phyloP scores from a whole-genome alignment of 345 rosid genomes.

The Hibiscus trionum region DNA sequence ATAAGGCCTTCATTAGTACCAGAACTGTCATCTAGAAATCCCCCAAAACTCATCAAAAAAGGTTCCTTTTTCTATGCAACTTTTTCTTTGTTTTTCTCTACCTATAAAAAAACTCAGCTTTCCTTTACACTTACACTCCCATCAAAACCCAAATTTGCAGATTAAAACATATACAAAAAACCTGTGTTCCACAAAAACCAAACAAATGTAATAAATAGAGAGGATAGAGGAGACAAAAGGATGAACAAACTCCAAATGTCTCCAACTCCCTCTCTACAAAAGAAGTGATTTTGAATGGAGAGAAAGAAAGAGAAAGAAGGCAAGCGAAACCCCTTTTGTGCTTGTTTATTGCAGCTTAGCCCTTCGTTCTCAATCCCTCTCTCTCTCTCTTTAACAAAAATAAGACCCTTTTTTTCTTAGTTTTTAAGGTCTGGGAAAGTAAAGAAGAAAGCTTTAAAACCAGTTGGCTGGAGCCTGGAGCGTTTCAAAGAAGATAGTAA shows the following conservation, averaged over 20 bases:
- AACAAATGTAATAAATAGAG: conserved; percentile 23
- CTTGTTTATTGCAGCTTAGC: conserved; percentile 23
- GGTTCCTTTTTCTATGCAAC: background rate
- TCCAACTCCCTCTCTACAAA: conserved; percentile 50
- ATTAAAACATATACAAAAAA: background rate
- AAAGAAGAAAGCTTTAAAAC: conserved; percentile 14
- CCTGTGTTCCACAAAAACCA: background rate
- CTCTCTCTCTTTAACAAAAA: conserved; percentile 16
- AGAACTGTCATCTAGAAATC: conserved; percentile 46
- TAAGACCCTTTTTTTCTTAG: background rate
- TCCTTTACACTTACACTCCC: background rate
- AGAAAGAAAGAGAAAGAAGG: conserved; percentile 51
- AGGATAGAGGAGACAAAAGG: conserved; percentile 68
- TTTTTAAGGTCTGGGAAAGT: conserved; percentile 10
- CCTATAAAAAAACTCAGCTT: no score
- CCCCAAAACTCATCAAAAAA: conserved; percentile 69
- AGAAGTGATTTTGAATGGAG: conserved; percentile 12
- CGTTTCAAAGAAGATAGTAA: background rate
- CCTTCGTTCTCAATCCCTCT: conserved; percentile 84
- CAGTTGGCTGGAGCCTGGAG: background rate
- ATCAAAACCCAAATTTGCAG: conserved; percentile 3
- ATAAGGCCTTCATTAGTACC: conserved; percentile 24
- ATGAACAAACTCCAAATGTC: conserved; percentile 40
- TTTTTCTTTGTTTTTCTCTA: background rate
- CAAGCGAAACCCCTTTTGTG: conserved; percentile 18